Percentiles rank a stretch among this genome's conserved stretches.
phyloP scores from a whole-genome alignment of 1,139 yeast genomes.

The Geotrichum restrictum region DNA sequence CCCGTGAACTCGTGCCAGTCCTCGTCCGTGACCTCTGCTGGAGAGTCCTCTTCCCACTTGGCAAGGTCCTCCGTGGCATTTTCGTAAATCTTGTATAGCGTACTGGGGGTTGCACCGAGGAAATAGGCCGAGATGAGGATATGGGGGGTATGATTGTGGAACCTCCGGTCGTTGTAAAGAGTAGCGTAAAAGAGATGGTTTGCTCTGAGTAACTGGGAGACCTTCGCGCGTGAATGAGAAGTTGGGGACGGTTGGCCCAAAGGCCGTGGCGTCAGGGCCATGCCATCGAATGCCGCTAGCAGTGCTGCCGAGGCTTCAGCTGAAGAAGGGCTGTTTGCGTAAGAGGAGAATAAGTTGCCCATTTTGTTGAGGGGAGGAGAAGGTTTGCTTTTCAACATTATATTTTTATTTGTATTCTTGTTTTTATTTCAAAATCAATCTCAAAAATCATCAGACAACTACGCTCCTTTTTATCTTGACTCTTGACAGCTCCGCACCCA shows the following conservation, averaged over 20 bases:
- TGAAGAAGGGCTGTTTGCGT: background rate
- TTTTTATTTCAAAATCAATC: too few species aligned
- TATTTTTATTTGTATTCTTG: too few species aligned
- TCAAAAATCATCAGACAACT: too few species aligned
- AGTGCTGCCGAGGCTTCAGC: background rate
- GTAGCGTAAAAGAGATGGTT: slow-evolving; percentile 35
- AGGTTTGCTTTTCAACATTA: background rate
- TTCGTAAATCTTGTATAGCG: slow-evolving; percentile 26
- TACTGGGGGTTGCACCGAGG: slow-evolving; percentile 28
- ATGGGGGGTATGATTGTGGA: slow-evolving; percentile 38
- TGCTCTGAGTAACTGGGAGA: slow-evolving; percentile 32
- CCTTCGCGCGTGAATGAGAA: slow-evolving; percentile 24
- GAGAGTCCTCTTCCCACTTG: slow-evolving; percentile 33
- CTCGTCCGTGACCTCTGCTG: slow-evolving; percentile 35
- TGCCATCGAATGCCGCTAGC: slow-evolving; percentile 23
- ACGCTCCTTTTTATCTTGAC: too few species aligned
- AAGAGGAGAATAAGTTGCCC: slow-evolving; percentile 13
- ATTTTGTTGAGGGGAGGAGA: slow-evolving; percentile 1
- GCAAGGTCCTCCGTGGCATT: slow-evolving; percentile 13
- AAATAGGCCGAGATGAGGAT: slow-evolving; percentile 26
- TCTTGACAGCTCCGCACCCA: too few species aligned
- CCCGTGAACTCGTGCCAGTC: slow-evolving; percentile 36
- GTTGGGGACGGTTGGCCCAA: slow-evolving; percentile 26
- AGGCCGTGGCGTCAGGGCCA: slow-evolving; percentile 21
- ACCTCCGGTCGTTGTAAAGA: slow-evolving; percentile 31